Evolutionary conservation across 441 rosid genomes (phyloP), one percentile per base, ranked within the genome.

Genomic region (Lepidium campestre): DNA sequence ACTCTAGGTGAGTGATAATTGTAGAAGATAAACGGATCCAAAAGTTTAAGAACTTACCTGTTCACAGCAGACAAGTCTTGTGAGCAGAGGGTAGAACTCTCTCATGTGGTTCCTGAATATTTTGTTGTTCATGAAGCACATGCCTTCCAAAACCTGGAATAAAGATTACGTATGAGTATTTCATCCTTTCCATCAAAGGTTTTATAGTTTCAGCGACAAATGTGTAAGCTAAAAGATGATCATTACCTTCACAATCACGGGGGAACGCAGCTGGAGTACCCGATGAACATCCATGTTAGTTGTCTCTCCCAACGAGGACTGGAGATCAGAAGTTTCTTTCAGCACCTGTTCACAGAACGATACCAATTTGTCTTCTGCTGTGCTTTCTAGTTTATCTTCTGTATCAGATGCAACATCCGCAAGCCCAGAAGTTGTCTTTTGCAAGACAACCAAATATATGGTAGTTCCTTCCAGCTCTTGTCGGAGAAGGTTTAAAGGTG

Each of bases 71-170:
- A 92, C 88, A 42, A 95, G 97, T 71, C 82, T 87, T 17, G 96
- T 88, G 56, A 95, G 99, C 71, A 92, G 77, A 65, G 99, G 99
- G 72, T 95, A 95, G 63, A 95, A 83, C 77, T 90, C 96, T 73
- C 97, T 78, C 68, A 95, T 81, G 80, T 95, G 95, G 65, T 86
- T 83, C 82, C 78, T 81, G 81, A 92, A 95, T 59, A 95, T 90
- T 75, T 80, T 78, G 75, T 73, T 84, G 83, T 86, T 86, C 98
- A 95, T 92, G 56, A 64, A 88, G 81, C 91, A 92, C 99, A 95
- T 95, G 79, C 95, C 90, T 76, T 84, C 87, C 45, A 92, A 88
- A 71, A 92, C 99, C 99, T 95, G 84, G 70, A 78, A 83, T 31
- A 63, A 70, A 32, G 42, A 78, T 46, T n/a, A 29, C 20, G 39